Conservation (phyloP, 176 grass and related monocot genomes). For the Lolium rigidum region DNA sequence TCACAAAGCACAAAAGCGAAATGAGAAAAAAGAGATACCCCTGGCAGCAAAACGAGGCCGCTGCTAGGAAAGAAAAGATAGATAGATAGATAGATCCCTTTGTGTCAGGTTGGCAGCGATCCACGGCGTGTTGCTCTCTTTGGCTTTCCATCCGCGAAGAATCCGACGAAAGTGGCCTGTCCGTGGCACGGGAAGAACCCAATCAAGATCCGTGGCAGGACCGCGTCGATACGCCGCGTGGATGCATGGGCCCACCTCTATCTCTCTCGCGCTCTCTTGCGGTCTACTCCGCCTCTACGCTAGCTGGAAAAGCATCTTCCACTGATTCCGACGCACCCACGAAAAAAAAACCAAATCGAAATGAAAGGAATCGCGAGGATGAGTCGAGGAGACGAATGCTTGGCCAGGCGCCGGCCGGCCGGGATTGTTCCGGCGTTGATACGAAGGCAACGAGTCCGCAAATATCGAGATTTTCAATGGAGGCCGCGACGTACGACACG, state of each 20-base stretch:
- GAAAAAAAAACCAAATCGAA: neutral
- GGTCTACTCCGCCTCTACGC: no score
- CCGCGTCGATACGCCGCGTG: constrained; percentile 48
- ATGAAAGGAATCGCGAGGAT: neutral
- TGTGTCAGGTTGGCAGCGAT: neutral
- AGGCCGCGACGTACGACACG: no score
- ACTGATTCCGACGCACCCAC: no score
- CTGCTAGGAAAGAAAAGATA: no score
- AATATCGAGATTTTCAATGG: constrained; percentile 42
- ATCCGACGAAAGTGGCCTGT: neutral
- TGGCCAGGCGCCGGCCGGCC: neutral
- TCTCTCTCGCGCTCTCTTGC: neutral
- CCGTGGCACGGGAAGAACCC: neutral
- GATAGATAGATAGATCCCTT: neutral
- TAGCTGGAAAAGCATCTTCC: no score
- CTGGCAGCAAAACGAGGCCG: no score
- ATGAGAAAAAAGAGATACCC: no score
- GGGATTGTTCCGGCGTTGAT: constrained; percentile 30
- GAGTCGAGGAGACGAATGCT: neutral
- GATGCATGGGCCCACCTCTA: neutral
- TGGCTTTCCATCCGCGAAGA: neutral
- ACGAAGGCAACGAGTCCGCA: constrained; percentile 16
- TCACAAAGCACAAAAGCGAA: no score
- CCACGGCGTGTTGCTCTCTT: neutral
- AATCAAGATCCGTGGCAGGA: constrained; percentile 27